Conservation (phyloP, 108 stramenopile genomes). For the Bacterosira constricta region DNA sequence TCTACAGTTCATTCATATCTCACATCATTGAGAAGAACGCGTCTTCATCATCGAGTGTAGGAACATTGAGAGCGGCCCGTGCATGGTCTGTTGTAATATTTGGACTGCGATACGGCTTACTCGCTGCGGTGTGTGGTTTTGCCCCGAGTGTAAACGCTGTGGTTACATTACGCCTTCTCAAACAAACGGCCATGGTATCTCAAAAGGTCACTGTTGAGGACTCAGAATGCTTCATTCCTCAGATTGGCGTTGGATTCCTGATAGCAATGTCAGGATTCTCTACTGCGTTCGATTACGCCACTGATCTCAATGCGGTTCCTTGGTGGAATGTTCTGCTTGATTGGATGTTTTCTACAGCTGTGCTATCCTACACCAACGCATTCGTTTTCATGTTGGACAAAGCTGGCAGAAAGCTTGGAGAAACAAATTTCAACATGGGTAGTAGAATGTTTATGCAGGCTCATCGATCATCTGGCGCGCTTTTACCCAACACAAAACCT, state of each 20-base stretch:
- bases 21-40: constrained; percentile 27
- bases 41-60: background rate
- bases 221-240: constrained; percentile 34
- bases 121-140: constrained; percentile 19
- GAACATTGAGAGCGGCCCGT: constrained; percentile 8
- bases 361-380: constrained; percentile 15
- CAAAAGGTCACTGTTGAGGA: constrained; percentile 4
- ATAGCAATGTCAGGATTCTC: constrained; percentile 2
- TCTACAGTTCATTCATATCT: constrained; percentile 28
- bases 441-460: background rate
- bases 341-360: background rate
- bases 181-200: background rate
- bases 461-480: background rate
- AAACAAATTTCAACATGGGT: constrained; percentile 1
- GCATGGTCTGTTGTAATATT: constrained; percentile 37
- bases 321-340: constrained; percentile 5
- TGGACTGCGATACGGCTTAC: constrained; percentile 46
- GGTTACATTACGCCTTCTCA: constrained; percentile 12
- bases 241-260: background rate
- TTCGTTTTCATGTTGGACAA: constrained; percentile 3
- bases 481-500: constrained; percentile 10
- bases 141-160: constrained; percentile 24
- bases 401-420: constrained; percentile 24
- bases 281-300: constrained; percentile 1
- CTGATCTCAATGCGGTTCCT: background rate